Percentiles rank a stretch among this genome's conserved stretches.
phyloP scores from a whole-genome alignment of 208 protist genomes.

The Leishmania major region DNA sequence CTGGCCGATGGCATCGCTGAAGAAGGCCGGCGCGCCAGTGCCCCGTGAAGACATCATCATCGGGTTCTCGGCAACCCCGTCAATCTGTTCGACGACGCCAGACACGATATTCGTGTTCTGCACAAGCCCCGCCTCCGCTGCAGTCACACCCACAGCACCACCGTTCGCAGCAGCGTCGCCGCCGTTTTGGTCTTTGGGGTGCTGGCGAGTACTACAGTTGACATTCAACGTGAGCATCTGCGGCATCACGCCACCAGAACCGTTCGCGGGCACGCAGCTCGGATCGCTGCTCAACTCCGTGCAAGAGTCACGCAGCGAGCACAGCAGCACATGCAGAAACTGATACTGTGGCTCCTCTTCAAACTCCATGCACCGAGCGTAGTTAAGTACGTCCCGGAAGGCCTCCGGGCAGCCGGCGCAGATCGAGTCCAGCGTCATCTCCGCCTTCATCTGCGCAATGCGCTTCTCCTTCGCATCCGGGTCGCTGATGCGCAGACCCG shows the following conservation, averaged over 20 bases:
- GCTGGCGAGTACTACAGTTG: background rate
- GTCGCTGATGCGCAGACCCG: conserved; percentile 59
- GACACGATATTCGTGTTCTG: conserved; percentile 25
- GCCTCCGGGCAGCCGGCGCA: conserved; percentile 61
- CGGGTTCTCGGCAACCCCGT: conserved; percentile 9
- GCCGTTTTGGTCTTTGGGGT: background rate
- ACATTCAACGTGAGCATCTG: conserved; percentile 5
- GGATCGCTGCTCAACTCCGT: conserved; percentile 3
- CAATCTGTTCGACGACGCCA: conserved; percentile 7
- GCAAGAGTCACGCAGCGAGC: conserved; percentile 38
- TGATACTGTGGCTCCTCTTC: conserved; percentile 80
- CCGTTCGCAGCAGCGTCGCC: background rate
- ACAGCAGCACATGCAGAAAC: conserved; percentile 49
- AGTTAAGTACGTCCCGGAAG: conserved; percentile 65
- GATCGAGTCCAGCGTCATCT: conserved; percentile 45
- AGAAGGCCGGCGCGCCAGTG: conserved; percentile 23
- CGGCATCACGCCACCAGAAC: conserved; percentile 7
- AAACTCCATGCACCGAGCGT: conserved; percentile 69
- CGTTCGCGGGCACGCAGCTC: background rate
- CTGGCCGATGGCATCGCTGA: conserved; percentile 39
- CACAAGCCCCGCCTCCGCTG: background rate
- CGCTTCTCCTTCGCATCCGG: conserved; percentile 61
- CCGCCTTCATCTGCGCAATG: conserved; percentile 66
- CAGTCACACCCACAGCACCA: background rate
- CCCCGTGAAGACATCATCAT: conserved; percentile 7